Base-by-base conservation (phyloP, 495 filamentous ascomycete genomes). In the Penicillium alfredii region DNA sequence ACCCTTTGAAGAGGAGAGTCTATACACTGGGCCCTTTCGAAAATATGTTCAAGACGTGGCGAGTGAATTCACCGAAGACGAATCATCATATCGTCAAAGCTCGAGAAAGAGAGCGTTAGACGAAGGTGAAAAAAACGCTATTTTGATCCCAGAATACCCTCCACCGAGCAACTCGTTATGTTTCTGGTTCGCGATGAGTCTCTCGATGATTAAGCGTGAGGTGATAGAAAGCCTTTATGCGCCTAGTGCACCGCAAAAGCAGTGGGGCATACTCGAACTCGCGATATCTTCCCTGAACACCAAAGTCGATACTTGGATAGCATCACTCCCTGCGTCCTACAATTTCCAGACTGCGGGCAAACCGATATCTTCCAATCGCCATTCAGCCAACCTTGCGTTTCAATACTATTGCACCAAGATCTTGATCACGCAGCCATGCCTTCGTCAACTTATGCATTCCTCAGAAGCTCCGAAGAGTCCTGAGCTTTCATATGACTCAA, bases 361-460 rank as follows among this genome's bases (percentile, higher is more conserved):
- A 17, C 36, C 44, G 23, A 32, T 26, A 22, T 16, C 36, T 4
- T 61, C 53, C 20, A 18, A 38, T 8, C 47, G 47, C 30, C 53
- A 61, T 17, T 48, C 55, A 5, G 35, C 55, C 4, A 53, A 49
- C 35, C 46, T 69, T 9, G 68, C 63, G 4, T 68, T 81, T 39
- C 60, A 63, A 26, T 80, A 72, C 42, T 69, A 73, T 48, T 73
- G 71, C 36, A 66, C 68, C 18, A 64, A 64, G 15, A 73, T 79
- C 11, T 53, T 82, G 12, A 66, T 76, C 18, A 66, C 68, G 20
- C 74, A 78, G 6, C 78, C 77, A 19, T 77, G 70, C 45, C 58
- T 82, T 8, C 75, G 70, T 38, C 62, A 64, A 1, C 37, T 73
- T 4, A 14, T 30, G 4, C 7, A 26, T 26, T 11, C 8, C 64